These are phyloP conservation scores for Penstemon davidsonii DNA, from an alignment of 257 asterid species.

Conservation along the genomic window DNA sequence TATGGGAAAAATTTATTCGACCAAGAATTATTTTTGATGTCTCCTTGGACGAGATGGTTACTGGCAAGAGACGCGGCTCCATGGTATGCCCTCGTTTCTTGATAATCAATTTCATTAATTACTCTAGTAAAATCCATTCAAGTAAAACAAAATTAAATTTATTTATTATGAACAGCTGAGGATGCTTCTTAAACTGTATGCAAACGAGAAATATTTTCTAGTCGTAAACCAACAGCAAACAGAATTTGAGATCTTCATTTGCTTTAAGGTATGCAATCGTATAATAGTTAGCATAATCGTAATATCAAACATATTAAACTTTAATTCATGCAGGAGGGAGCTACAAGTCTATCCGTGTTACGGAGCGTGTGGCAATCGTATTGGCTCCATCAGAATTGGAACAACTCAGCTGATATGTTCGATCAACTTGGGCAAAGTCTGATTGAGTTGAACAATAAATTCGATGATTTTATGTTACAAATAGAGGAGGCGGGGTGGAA, in stretches of 20 bases:
- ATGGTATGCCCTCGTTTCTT: constrained; percentile 47
- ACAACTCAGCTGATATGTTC: constrained; percentile 39
- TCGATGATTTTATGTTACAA: constrained; percentile 58
- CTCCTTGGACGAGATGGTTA: constrained; percentile 72
- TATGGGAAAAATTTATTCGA: constrained; percentile 69
- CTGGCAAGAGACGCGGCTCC: constrained; percentile 50
- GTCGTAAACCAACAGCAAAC: constrained; percentile 46
- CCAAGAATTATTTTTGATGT: constrained; percentile 77
- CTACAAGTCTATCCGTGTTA: constrained; percentile 72
- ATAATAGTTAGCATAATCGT: neutral
- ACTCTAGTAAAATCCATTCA: neutral
- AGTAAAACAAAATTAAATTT: constrained; percentile 4
- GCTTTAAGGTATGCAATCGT: constrained; percentile 68
- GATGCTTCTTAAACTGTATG: constrained; percentile 53
- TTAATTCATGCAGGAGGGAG: constrained; percentile 68
- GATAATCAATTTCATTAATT: constrained; percentile 1
- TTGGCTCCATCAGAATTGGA: constrained; percentile 75
- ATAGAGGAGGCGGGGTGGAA: constrained; percentile 73
- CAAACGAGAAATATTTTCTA: constrained; percentile 70
- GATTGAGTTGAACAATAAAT: constrained; percentile 46
- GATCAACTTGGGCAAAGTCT: constrained; percentile 64
- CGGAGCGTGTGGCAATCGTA: constrained; percentile 90
- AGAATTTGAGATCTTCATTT: constrained; percentile 62
- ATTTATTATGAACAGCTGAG: constrained; percentile 44
- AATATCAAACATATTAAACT: constrained; percentile 17